Percentiles rank a stretch among this genome's conserved stretches.
Evolutionary conservation across 78 protist genomes (phyloP).

Genomic region (Emiliania huxleyi): DNA sequence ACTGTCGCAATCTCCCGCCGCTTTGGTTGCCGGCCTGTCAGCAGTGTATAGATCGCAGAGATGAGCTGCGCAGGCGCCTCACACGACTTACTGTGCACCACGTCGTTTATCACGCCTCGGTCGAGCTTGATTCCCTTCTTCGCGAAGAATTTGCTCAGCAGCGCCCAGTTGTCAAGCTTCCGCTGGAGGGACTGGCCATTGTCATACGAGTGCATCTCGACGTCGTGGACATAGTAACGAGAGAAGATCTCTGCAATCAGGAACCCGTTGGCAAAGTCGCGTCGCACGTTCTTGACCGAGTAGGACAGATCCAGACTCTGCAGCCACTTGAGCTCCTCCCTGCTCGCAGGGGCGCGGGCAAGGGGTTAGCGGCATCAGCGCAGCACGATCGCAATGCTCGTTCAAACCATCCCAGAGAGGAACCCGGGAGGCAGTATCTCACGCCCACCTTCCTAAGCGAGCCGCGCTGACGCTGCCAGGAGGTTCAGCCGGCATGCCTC

Average conservation of each 20-base stretch:
- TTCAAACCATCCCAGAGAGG: too few relatives aligned
- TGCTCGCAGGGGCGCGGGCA: too few relatives aligned
- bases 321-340: constrained; percentile 77
- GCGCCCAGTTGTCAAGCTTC: constrained; percentile 69
- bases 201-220: constrained; percentile 78
- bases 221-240: constrained; percentile 69
- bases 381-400: too few relatives aligned
- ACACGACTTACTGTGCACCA: constrained; percentile 42
- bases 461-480: too few relatives aligned
- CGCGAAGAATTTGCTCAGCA: constrained; percentile 47
- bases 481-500: too few relatives aligned
- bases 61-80: constrained; percentile 33
- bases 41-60: constrained; percentile 29
- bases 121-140: constrained; percentile 1
- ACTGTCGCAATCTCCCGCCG: not conserved
- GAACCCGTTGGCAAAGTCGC: constrained; percentile 81
- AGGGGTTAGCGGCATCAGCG: too few relatives aligned
- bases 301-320: constrained; percentile 68
- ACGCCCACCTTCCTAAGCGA: too few relatives aligned
- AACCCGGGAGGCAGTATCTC: too few relatives aligned
- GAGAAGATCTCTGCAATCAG: constrained; percentile 80
- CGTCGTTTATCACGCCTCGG: not conserved
- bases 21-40: constrained; percentile 31
- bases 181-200: constrained; percentile 52
- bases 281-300: constrained; percentile 59